Evolutionary conservation across 1,139 yeast species (phyloP).

Genomic region (Nakaseomyces nivariensis): DNA sequence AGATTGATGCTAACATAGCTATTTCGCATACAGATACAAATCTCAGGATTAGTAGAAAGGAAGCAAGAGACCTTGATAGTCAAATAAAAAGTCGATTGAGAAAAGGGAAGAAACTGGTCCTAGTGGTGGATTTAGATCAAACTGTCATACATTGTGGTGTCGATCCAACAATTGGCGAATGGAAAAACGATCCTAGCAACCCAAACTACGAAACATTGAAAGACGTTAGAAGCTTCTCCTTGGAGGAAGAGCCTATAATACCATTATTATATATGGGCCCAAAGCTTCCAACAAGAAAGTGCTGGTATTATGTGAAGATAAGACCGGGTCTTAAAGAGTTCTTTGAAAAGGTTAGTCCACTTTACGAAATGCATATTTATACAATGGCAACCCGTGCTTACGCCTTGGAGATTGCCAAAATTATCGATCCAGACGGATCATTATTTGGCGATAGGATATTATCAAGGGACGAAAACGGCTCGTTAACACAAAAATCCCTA

Average conservation of each 20-base stretch:
- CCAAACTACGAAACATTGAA: constrained; percentile 79
- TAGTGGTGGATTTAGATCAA: constrained; percentile 95
- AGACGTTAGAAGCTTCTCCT: constrained; percentile 66
- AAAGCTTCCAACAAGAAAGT: constrained; percentile 40
- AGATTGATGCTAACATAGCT: constrained; percentile 60
- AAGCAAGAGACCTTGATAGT: constrained; percentile 78
- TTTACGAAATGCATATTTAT: constrained; percentile 86
- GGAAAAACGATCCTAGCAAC: constrained; percentile 80
- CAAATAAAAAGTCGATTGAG: constrained; percentile 53
- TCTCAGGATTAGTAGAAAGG: constrained; percentile 70
- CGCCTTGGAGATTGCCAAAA: constrained; percentile 80
- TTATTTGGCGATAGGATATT: constrained; percentile 87
- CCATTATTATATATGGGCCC: constrained; percentile 53
- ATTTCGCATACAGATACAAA: constrained; percentile 91
- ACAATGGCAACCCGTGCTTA: constrained; percentile 98
- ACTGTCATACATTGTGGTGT: constrained; percentile 97
- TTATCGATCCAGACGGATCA: constrained; percentile 81
- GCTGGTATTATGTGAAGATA: constrained; percentile 87
- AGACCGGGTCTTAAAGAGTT: constrained; percentile 81
- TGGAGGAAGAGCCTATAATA: constrained; percentile 62
- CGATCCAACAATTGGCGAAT: constrained; percentile 93
- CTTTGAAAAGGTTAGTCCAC: constrained; percentile 48
- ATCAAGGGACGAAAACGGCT: constrained; percentile 92
- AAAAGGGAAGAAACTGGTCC: constrained; percentile 57
- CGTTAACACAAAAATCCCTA: constrained; percentile 78